Percentiles rank a stretch among this genome's conserved stretches.
Evolutionary conservation across 2,329 filamentous ascomycete genomes (phyloP).

Genomic region (Xylariaceae sp.): DNA sequence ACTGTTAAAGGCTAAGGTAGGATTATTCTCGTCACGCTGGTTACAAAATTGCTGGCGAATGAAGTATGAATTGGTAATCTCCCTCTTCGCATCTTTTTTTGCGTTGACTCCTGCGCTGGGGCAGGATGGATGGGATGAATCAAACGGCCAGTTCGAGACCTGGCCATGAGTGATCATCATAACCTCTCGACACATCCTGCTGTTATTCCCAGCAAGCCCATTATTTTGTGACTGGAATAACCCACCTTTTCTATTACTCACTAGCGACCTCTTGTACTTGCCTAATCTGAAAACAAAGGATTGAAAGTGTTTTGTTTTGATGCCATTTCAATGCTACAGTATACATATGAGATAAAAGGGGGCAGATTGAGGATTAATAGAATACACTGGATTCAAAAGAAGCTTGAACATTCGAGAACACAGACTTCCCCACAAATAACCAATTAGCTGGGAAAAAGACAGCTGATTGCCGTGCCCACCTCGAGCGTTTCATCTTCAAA

Average conservation of each 20-base stretch:
- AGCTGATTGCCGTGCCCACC: constrained; percentile 1
- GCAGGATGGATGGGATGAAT: constrained; percentile 1
- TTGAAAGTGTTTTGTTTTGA: too few relatives aligned
- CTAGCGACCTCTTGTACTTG: too few relatives aligned
- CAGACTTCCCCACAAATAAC: constrained; percentile 19
- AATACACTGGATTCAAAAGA: too few relatives aligned
- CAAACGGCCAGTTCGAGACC: constrained; percentile 21
- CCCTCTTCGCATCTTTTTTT: not conserved
- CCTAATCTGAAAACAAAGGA: too few relatives aligned
- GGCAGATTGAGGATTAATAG: too few relatives aligned
- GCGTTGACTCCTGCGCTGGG: not conserved
- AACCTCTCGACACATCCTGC: not conserved
- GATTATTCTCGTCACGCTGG: not conserved
- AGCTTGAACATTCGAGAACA: constrained; percentile 28
- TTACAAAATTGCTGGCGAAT: too few relatives aligned
- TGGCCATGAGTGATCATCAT: constrained; percentile 1
- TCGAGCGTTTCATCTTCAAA: constrained; percentile 22
- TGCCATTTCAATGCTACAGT: too few relatives aligned
- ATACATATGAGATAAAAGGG: too few relatives aligned
- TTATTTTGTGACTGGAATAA: too few relatives aligned
- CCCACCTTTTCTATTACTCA: too few relatives aligned
- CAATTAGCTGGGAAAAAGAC: constrained; percentile 12
- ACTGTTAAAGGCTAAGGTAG: too few relatives aligned
- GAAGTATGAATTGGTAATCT: not conserved
- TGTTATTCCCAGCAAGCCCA: too few relatives aligned